A percentile compares a stretch with the other conserved stretches of the same genome.
These are phyloP conservation scores for Malania oleifera DNA, from an alignment of 164 flowering plant species.

Conservation along the genomic window DNA sequence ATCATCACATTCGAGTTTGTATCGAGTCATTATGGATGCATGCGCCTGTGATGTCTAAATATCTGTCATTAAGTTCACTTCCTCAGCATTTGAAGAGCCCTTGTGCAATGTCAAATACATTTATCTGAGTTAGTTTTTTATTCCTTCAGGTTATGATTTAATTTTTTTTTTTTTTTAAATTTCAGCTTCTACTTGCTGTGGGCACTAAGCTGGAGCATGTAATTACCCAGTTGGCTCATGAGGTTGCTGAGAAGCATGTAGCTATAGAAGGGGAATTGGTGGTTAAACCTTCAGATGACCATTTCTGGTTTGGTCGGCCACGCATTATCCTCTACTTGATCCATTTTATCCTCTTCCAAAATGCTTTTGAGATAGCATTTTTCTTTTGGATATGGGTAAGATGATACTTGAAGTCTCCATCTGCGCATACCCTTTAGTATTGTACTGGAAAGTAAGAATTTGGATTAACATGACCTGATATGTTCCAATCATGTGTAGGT, in stretches of 20 bases:
- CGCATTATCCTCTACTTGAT: constrained; percentile 65
- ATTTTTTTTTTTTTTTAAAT: no score
- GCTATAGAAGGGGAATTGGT: constrained; percentile 58
- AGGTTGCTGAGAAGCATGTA: constrained; percentile 58
- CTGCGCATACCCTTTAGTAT: neutral
- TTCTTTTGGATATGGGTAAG: constrained; percentile 95
- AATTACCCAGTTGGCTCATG: constrained; percentile 53
- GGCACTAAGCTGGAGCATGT: constrained; percentile 86
- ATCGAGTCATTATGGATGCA: no score
- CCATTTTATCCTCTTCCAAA: constrained; percentile 92
- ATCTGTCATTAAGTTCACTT: no score
- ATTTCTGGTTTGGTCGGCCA: constrained; percentile 83
- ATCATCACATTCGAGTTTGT: no score
- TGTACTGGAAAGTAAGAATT: neutral
- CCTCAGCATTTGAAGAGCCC: no score
- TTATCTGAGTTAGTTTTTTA: no score
- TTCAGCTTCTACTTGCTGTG: constrained; percentile 79
- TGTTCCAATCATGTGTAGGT: constrained; percentile 31
- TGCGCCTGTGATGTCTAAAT: no score
- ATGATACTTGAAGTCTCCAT: neutral
- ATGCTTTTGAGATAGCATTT: constrained; percentile 90
- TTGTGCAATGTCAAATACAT: no score
- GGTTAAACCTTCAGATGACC: constrained; percentile 76
- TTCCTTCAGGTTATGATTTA: no score
- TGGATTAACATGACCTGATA: neutral